Evolutionary conservation across 1,139 yeast species (phyloP).

Genomic region (Diutina ranongensis): DNA sequence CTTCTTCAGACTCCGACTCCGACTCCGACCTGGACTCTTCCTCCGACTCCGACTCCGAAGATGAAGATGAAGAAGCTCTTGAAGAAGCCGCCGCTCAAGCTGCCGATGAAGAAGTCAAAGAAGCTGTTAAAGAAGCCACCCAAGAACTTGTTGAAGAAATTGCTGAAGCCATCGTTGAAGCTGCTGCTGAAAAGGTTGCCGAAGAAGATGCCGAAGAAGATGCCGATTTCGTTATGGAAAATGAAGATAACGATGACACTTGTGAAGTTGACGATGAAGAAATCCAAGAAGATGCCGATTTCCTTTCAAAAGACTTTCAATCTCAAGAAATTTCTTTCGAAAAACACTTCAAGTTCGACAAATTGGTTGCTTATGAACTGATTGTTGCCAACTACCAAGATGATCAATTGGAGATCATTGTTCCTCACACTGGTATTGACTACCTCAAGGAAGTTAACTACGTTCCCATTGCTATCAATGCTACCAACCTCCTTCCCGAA

Average conservation of each 20-base stretch:
- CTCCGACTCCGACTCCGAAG: constrained; percentile 5
- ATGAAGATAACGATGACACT: background rate
- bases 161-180: background rate
- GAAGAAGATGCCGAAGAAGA: background rate
- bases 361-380: constrained; percentile 26
- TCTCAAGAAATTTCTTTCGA: constrained; percentile 34
- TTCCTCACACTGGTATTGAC: constrained; percentile 26
- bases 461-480: constrained; percentile 16
- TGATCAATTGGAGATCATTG: constrained; percentile 32
- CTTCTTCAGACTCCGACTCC: constrained; percentile 9
- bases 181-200: background rate
- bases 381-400: constrained; percentile 29
- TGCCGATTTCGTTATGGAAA: background rate
- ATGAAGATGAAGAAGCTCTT: background rate
- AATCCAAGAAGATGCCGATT: constrained; percentile 30
- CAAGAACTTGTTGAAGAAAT: background rate
- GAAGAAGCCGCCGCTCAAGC: background rate
- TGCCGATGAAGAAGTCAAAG: background rate
- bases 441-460: constrained; percentile 15
- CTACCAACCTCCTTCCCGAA: background rate
- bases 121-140: background rate
- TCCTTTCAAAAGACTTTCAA: constrained; percentile 27
- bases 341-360: constrained; percentile 35
- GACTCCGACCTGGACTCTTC: constrained; percentile 6
- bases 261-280: constrained; percentile 22